Conservation (phyloP, 1,284 basidiomycete species). For the Leccinum griseonigrum region DNA sequence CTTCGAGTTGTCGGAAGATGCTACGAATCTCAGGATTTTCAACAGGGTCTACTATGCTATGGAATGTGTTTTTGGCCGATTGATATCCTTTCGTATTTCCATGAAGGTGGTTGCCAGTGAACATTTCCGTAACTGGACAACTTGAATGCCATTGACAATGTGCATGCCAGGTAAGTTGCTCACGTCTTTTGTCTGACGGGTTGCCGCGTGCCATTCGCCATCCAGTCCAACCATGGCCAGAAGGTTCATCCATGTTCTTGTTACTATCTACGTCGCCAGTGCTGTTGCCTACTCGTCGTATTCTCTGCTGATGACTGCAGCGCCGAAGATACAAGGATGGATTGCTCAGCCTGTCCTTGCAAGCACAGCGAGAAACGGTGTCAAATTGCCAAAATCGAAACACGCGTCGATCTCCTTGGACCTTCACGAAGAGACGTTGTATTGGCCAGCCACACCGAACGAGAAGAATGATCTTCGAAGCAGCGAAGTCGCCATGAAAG, state of each 20-base stretch:
- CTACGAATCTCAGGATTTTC: background rate
- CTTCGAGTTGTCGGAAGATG: background rate
- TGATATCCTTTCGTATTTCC: background rate
- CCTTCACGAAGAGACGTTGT: conserved; percentile 16
- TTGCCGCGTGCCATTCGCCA: background rate
- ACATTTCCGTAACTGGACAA: background rate
- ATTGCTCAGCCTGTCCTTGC: background rate
- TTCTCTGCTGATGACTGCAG: conserved; percentile 25
- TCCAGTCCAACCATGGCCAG: conserved; percentile 9
- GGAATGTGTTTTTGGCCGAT: background rate
- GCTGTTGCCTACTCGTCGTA: conserved; percentile 37
- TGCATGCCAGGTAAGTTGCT: conserved; percentile 8
- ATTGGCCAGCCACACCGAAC: conserved; percentile 14
- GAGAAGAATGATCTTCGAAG: conserved; percentile 16
- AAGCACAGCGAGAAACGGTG: background rate
- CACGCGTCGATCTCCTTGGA: conserved; percentile 1
- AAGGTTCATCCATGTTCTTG: conserved; percentile 19
- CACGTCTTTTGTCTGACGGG: background rate
- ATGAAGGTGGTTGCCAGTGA: background rate
- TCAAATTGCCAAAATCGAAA: background rate
- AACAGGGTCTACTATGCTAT: background rate
- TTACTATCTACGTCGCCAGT: conserved; percentile 26
- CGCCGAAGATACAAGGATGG: conserved; percentile 16
- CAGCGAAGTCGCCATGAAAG: conserved; percentile 34
- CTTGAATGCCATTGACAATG: conserved; percentile 16